Evolutionary conservation across 345 rosid species (phyloP).

Genomic region (Eucalyptus curtisii): DNA sequence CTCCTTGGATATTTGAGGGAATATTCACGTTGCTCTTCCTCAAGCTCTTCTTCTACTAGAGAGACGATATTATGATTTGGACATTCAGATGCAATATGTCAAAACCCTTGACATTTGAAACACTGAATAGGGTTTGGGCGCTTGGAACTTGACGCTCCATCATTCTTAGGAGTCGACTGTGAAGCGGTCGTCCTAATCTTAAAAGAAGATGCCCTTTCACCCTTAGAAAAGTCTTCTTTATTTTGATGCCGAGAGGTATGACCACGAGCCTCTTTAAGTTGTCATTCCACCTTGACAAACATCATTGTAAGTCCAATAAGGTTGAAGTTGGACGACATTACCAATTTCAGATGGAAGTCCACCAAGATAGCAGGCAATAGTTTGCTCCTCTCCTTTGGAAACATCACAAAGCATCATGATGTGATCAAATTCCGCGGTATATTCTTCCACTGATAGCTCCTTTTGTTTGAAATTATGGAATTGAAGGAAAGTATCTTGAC

Average conservation of each 20-base stretch:
- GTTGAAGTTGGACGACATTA: not conserved
- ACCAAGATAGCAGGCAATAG: not conserved
- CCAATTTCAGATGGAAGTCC: not conserved
- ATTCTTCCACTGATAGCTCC: not conserved
- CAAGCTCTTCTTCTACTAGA: not conserved
- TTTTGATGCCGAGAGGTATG: not conserved
- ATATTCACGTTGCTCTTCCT: not conserved
- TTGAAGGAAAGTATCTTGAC: not conserved
- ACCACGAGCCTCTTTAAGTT: not conserved
- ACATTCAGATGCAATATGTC: not conserved
- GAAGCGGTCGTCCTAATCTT: not conserved
- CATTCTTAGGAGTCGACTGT: not conserved
- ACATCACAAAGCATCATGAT: not conserved
- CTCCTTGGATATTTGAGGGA: not conserved
- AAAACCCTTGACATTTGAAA: not conserved
- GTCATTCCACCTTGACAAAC: not conserved
- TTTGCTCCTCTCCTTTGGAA: not conserved
- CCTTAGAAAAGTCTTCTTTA: not conserved
- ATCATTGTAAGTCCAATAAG: not conserved
- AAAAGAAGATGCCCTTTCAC: not conserved
- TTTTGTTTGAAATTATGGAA: not conserved
- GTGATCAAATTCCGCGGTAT: accelerated
- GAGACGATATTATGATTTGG: not conserved
- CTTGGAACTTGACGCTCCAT: not conserved
- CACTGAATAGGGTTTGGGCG: not conserved